Conservation (phyloP, 352 stramenopile genomes). For the Aphanomyces invadans region DNA sequence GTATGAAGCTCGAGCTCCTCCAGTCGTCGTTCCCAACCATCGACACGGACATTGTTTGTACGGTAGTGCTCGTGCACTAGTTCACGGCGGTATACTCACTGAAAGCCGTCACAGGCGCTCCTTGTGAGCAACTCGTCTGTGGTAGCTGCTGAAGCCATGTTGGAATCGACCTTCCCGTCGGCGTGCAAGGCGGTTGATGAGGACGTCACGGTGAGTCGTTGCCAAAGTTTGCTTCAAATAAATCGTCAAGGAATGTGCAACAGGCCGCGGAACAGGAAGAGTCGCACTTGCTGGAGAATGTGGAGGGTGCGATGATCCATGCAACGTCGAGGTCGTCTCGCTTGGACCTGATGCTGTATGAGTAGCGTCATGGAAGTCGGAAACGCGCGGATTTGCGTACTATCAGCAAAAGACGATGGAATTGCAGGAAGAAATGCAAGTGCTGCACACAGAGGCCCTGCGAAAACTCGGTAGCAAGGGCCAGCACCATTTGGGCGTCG, state of each 20-base stretch:
- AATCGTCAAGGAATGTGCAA: too few relatives aligned
- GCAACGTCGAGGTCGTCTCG: not conserved
- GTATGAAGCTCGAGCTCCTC: conserved; percentile 19
- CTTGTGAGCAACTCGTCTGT: conserved; percentile 14
- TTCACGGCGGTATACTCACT: not conserved
- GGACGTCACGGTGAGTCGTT: not conserved
- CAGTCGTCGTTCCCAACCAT: not conserved
- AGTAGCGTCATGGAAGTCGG: not conserved
- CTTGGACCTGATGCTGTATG: not conserved
- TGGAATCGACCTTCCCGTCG: conserved; percentile 6
- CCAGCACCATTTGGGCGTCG: conserved; percentile 17
- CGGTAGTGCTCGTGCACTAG: not conserved
- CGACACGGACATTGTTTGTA: conserved; percentile 14
- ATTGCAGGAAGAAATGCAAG: conserved; percentile 9
- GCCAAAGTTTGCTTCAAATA: too few relatives aligned
- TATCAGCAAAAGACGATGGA: not conserved
- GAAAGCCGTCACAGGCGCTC: not conserved
- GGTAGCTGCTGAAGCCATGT: conserved; percentile 13
- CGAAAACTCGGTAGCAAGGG: conserved; percentile 1
- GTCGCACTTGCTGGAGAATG: not conserved
- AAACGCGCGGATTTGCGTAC: conserved; percentile 7
- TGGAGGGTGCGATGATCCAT: not conserved
- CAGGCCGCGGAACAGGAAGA: not conserved
- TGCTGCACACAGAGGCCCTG: not conserved
- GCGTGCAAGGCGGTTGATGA: not conserved